phyloP scores from a whole-genome alignment of 805 yeast species.

The Candida tammaniensis region DNA sequence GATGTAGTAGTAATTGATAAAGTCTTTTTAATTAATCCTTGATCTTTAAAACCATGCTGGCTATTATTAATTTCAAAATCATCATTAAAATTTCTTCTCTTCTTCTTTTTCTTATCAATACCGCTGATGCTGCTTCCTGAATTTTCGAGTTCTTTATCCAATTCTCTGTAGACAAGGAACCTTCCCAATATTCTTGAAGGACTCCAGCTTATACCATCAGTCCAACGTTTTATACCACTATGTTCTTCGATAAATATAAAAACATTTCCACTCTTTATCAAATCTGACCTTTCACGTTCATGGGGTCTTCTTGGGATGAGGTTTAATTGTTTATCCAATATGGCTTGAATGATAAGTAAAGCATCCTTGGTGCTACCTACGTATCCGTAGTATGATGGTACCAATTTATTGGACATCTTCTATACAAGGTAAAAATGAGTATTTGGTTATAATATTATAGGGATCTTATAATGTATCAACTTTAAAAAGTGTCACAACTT shows the following conservation, averaged over 20 bases:
- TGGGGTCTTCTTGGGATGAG: constrained; percentile 77
- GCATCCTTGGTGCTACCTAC: constrained; percentile 85
- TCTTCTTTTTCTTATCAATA: constrained; percentile 36
- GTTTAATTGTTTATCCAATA: constrained; percentile 55
- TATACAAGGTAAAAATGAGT: background rate
- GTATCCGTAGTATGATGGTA: constrained; percentile 70
- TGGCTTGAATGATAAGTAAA: constrained; percentile 75
- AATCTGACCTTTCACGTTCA: constrained; percentile 64
- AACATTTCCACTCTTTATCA: constrained; percentile 74
- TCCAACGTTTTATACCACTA: constrained; percentile 90
- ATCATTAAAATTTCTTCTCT: constrained; percentile 24
- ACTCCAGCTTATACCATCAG: constrained; percentile 94
- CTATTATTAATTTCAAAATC: constrained; percentile 35
- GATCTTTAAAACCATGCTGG: constrained; percentile 62
- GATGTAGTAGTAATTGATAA: constrained; percentile 55
- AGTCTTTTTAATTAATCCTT: constrained; percentile 82
- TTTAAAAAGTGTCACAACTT: too few relatives aligned
- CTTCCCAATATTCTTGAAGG: constrained; percentile 87
- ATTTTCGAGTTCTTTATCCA: constrained; percentile 26
- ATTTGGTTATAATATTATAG: background rate
- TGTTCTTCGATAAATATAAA: constrained; percentile 83
- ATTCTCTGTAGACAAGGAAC: constrained; percentile 77
- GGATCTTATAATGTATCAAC: too few relatives aligned
- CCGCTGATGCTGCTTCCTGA: background rate
- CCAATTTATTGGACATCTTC: constrained; percentile 10